phyloP scores from a whole-genome alignment of 2,329 filamentous ascomycete genomes.

The Setomelanomma holmii region DNA sequence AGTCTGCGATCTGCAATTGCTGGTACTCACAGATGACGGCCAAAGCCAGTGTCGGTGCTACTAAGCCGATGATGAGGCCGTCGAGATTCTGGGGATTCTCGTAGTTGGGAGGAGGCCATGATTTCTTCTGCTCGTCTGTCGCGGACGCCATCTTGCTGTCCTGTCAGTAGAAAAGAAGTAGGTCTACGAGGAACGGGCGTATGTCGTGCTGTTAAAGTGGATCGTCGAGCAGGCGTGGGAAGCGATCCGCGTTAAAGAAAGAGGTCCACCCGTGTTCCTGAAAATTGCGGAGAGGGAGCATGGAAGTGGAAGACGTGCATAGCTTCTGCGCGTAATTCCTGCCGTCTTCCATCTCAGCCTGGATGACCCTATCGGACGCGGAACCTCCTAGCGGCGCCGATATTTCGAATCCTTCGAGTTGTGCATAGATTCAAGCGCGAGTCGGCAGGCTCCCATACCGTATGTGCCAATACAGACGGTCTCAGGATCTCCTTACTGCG shows the following conservation, averaged over 20 bases:
- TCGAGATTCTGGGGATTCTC: slow-evolving; percentile 28
- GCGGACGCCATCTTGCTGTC: background rate
- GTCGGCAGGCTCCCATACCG: background rate
- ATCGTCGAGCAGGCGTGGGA: background rate
- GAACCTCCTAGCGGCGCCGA: background rate
- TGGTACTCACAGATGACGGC: slow-evolving; percentile 23
- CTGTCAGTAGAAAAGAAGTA: background rate
- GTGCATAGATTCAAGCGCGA: background rate
- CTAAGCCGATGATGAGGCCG: slow-evolving; percentile 24
- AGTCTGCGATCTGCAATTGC: background rate
- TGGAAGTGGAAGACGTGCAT: slow-evolving; percentile 2
- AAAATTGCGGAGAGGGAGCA: background rate
- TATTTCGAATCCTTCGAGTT: background rate
- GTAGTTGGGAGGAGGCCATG: slow-evolving; percentile 37
- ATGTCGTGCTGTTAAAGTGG: too few species aligned
- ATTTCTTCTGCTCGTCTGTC: slow-evolving; percentile 2
- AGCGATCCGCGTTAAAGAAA: background rate
- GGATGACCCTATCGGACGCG: slow-evolving; percentile 3
- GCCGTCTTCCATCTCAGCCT: background rate
- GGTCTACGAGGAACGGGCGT: too few species aligned
- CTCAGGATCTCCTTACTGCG: background rate
- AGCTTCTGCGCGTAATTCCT: slow-evolving; percentile 1
- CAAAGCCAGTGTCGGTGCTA: slow-evolving; percentile 20
- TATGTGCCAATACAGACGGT: background rate
- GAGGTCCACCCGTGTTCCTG: background rate